These are phyloP conservation scores for Diacronema lutheri DNA, from an alignment of 78 protist species.

Conservation along the genomic window DNA sequence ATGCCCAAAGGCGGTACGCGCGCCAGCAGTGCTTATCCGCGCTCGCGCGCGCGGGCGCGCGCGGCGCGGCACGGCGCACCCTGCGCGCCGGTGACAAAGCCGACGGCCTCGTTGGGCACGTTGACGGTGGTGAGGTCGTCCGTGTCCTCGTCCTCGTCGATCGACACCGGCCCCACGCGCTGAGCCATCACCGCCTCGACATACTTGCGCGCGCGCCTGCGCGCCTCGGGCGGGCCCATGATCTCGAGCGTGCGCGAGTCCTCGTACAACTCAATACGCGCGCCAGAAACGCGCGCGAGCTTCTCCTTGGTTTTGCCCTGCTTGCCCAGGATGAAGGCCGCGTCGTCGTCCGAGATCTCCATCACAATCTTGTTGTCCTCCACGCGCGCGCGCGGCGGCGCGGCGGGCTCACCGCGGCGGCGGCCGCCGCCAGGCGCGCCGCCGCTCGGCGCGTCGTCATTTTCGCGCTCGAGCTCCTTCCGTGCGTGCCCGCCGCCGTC, in stretches of 20 bases:
- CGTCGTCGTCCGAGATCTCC: conserved; percentile 16
- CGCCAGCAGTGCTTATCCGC: too few relatives aligned
- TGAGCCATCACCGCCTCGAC: conserved; percentile 24
- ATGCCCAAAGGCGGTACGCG: too few relatives aligned
- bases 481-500: too few relatives aligned
- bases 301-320: conserved; percentile 18
- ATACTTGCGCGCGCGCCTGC: not conserved
- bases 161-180: conserved; percentile 23
- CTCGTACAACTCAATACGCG: not conserved
- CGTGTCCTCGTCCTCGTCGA: not conserved
- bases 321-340: conserved; percentile 22
- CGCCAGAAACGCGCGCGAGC: conserved; percentile 29
- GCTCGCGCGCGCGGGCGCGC: too few relatives aligned
- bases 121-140: conserved; percentile 10
- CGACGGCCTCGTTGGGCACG: conserved; percentile 17
- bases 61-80: too few relatives aligned
- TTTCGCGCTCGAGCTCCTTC: too few relatives aligned
- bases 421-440: too few relatives aligned
- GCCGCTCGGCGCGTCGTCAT: too few relatives aligned
- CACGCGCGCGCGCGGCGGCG: too few relatives aligned
- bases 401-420: too few relatives aligned
- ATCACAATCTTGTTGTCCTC: not conserved
- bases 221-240: not conserved
- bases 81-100: conserved; percentile 18
- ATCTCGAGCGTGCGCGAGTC: conserved; percentile 7